Conservation (phyloP, 352 stramenopile genomes). For the Phytophthora meadii region DNA sequence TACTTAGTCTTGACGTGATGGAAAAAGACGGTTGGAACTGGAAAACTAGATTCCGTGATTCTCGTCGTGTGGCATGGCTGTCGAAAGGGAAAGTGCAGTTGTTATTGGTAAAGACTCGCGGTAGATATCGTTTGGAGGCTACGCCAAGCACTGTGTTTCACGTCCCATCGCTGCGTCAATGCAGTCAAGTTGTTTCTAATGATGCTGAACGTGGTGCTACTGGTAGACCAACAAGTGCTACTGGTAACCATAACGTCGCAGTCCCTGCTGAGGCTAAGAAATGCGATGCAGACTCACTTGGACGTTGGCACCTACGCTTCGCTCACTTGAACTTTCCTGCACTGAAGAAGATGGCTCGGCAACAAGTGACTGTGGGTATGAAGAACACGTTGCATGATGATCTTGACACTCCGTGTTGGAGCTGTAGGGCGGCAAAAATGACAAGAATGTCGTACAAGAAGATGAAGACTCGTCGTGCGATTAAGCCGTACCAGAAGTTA, state of each 20-base stretch:
- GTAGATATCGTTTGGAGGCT: slow-evolving; percentile 9
- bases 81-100: background rate
- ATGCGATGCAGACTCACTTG: background rate
- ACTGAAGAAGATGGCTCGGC: slow-evolving; percentile 11
- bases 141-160: background rate
- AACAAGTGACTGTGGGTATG: background rate
- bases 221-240: no score
- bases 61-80: slow-evolving; percentile 7
- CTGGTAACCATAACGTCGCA: no score
- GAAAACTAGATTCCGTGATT: background rate
- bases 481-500: background rate
- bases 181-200: slow-evolving; percentile 2
- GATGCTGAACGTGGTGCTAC: background rate
- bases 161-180: background rate
- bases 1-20: slow-evolving; percentile 5
- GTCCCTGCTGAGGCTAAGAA: background rate
- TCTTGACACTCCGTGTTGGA: background rate
- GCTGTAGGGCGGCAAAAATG: slow-evolving; percentile 1
- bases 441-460: slow-evolving; percentile 6
- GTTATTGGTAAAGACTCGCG: background rate
- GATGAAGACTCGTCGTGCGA: background rate
- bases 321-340: slow-evolving; percentile 4
- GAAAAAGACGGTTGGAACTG: slow-evolving; percentile 9
- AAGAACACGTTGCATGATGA: background rate
- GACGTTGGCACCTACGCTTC: slow-evolving; percentile 12